A percentile compares a stretch with the other conserved stretches of the same genome.
Evolutionary conservation across 2,329 filamentous ascomycete species (phyloP).

Genomic region (Ceratocystis cacaofunesta): DNA sequence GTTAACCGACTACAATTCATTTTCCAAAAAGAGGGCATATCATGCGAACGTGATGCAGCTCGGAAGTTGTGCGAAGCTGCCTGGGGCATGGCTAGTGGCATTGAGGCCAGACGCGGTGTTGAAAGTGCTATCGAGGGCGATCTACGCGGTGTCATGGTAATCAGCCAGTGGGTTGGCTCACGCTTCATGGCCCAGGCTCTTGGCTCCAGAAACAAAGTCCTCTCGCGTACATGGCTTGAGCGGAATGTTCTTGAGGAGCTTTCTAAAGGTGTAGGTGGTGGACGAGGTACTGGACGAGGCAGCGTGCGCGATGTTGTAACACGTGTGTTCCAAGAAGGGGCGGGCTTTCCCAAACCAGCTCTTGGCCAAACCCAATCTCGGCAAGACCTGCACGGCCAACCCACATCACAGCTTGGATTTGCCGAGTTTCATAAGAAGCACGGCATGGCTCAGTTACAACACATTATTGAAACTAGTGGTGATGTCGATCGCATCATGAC

Average conservation of each 20-base stretch:
- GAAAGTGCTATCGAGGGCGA: constrained; percentile 58
- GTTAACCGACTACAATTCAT: constrained; percentile 66
- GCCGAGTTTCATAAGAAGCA: constrained; percentile 58
- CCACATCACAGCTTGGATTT: constrained; percentile 49
- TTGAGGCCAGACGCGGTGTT: constrained; percentile 52
- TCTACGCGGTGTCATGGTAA: constrained; percentile 69
- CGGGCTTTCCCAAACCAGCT: constrained; percentile 53
- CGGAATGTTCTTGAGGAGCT: constrained; percentile 53
- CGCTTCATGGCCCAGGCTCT: constrained; percentile 42
- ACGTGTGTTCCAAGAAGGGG: constrained; percentile 65
- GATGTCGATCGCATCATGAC: constrained; percentile 65
- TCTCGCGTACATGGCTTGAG: constrained; percentile 68
- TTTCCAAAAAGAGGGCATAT: constrained; percentile 78
- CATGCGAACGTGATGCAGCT: constrained; percentile 77
- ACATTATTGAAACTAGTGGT: constrained; percentile 66
- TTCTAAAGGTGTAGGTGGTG: constrained; percentile 53
- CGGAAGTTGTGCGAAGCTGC: constrained; percentile 69
- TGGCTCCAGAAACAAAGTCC: constrained; percentile 27
- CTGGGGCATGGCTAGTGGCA: constrained; percentile 63
- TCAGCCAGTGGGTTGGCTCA: constrained; percentile 72
- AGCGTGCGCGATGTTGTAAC: constrained; percentile 59
- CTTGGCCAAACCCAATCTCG: constrained; percentile 22
- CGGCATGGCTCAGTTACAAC: constrained; percentile 53
- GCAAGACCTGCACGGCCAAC: constrained; percentile 35
- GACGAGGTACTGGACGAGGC: constrained; percentile 56